phyloP scores from a whole-genome alignment of 2,329 filamentous ascomycete genomes.

The Fusarium brachygibbosum region DNA sequence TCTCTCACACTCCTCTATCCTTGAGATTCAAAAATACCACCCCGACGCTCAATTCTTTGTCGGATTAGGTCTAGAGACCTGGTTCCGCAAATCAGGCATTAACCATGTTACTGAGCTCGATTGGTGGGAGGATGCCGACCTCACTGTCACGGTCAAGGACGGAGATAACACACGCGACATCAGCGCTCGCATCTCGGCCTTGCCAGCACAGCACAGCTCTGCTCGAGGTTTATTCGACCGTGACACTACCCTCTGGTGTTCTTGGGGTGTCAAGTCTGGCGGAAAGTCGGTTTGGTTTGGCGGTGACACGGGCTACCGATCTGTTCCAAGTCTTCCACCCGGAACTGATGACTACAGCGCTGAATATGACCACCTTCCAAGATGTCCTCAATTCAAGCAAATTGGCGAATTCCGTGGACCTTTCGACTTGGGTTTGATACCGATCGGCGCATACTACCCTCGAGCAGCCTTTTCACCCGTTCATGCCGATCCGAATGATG shows the following conservation, averaged over 20 bases:
- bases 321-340: slow-evolving; percentile 74
- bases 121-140: slow-evolving; percentile 90
- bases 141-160: slow-evolving; percentile 66
- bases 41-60: slow-evolving; percentile 90
- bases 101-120: slow-evolving; percentile 88
- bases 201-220: slow-evolving; percentile 84
- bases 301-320: slow-evolving; percentile 91
- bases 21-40: slow-evolving; percentile 76
- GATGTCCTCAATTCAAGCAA: slow-evolving; percentile 86
- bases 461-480: slow-evolving; percentile 80
- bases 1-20: slow-evolving; percentile 81
- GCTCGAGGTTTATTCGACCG: slow-evolving; percentile 78
- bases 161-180: slow-evolving; percentile 62
- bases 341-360: slow-evolving; percentile 78
- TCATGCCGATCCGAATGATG: slow-evolving; percentile 89
- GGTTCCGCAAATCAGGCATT: slow-evolving; percentile 81
- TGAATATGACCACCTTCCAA: slow-evolving; percentile 74
- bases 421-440: slow-evolving; percentile 92
- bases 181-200: slow-evolving; percentile 79
- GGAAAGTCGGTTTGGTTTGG: slow-evolving; percentile 87
- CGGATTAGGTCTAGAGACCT: slow-evolving; percentile 83
- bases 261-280: slow-evolving; percentile 82
- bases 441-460: slow-evolving; percentile 90
- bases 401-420: slow-evolving; percentile 85
- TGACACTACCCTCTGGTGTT: slow-evolving; percentile 85